These are phyloP conservation scores for Aspergillus phoenicis DNA, from an alignment of 2,329 filamentous ascomycete genomes.

Conservation along the genomic window DNA sequence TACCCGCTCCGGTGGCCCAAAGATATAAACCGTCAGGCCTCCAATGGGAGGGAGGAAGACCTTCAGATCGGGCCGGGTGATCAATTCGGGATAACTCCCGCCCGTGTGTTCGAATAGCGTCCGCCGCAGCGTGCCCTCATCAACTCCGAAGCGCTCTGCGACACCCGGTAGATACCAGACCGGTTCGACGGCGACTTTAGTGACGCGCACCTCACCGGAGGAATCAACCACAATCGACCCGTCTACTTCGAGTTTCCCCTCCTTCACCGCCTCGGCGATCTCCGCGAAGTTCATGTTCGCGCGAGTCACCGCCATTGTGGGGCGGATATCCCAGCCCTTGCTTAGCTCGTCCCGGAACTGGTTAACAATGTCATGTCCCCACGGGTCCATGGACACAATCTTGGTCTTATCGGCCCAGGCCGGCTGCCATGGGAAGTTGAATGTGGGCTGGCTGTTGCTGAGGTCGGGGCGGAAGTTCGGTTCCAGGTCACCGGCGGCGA, in stretches of 20 bases:
- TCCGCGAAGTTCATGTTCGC: slow-evolving; percentile 98
- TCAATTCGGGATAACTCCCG: slow-evolving; percentile 93
- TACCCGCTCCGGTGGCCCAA: slow-evolving; percentile 93
- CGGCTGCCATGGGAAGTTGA: slow-evolving; percentile 81
- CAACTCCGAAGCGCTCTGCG: slow-evolving; percentile 87
- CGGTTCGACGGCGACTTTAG: slow-evolving; percentile 95
- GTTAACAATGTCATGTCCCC: slow-evolving; percentile 83
- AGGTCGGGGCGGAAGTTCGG: slow-evolving; percentile 77
- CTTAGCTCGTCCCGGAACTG: slow-evolving; percentile 76
- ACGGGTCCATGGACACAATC: slow-evolving; percentile 97
- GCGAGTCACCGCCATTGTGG: slow-evolving; percentile 87
- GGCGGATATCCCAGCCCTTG: slow-evolving; percentile 72
- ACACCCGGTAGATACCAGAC: slow-evolving; percentile 87
- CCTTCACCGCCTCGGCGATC: slow-evolving; percentile 81
- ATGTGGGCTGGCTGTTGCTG: slow-evolving; percentile 89
- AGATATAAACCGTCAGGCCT: slow-evolving; percentile 93
- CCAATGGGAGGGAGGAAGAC: slow-evolving; percentile 94
- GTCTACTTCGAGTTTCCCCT: slow-evolving; percentile 74
- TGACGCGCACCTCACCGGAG: slow-evolving; percentile 85
- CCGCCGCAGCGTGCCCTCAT: slow-evolving; percentile 82
- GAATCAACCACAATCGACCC: slow-evolving; percentile 88
- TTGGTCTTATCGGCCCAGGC: slow-evolving; percentile 89
- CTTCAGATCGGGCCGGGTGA: slow-evolving; percentile 93
- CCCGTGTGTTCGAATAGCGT: slow-evolving; percentile 94
- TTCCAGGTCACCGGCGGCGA: slow-evolving; percentile 86